phyloP scores from a whole-genome alignment of 768 basidiomycete species.

The Tylopilus plumbeoviolaceoides region DNA sequence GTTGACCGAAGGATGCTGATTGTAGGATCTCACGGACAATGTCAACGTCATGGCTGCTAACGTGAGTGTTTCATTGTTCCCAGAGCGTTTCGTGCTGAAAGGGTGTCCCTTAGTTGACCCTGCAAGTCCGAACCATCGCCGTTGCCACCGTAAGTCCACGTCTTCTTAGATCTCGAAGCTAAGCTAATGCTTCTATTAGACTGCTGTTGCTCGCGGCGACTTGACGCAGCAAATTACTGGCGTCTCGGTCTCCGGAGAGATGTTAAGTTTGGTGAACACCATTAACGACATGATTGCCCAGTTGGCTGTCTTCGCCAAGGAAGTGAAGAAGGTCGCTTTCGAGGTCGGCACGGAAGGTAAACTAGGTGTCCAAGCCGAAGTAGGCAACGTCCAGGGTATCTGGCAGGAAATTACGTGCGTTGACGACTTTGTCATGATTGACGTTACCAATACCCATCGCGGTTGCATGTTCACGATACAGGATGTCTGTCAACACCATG shows the following conservation, averaged over 20 bases:
- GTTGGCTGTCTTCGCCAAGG: constrained; percentile 64
- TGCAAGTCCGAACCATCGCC: constrained; percentile 92
- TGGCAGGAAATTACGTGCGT: constrained; percentile 98
- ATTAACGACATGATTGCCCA: constrained; percentile 89
- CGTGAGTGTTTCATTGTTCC: constrained; percentile 38
- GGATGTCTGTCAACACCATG: constrained; percentile 97
- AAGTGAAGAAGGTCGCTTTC: constrained; percentile 92
- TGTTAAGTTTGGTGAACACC: constrained; percentile 92
- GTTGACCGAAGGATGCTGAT: constrained; percentile 11
- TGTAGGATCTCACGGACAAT: constrained; percentile 82
- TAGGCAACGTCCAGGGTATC: constrained; percentile 94
- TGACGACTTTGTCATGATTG: not conserved
- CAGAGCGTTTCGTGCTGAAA: constrained; percentile 1
- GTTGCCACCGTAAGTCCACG: constrained; percentile 70
- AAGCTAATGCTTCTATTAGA: constrained; percentile 36
- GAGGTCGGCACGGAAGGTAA: constrained; percentile 99
- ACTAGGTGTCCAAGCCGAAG: constrained; percentile 94
- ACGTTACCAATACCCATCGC: not conserved
- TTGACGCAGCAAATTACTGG: constrained; percentile 91
- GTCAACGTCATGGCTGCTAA: constrained; percentile 96
- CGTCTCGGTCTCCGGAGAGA: constrained; percentile 92
- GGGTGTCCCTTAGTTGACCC: constrained; percentile 58
- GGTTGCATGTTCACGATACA: constrained; percentile 27
- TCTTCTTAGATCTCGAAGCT: not conserved
- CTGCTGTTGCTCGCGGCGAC: constrained; percentile 91